Percentiles rank a stretch among this genome's conserved stretches.
Evolutionary conservation across 345 rosid species (phyloP).

Genomic region (Populus simonii): DNA sequence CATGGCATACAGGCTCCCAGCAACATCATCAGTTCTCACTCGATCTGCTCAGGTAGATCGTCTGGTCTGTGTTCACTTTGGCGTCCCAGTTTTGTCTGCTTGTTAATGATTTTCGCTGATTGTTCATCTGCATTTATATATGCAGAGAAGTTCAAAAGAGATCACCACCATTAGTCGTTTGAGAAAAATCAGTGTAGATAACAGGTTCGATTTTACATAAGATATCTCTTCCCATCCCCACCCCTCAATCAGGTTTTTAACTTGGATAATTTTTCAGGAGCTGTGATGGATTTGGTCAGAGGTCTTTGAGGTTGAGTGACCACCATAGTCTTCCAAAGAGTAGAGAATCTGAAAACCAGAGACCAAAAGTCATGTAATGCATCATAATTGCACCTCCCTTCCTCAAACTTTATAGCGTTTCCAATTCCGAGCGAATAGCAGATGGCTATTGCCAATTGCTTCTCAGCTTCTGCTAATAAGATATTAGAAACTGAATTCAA

Average conservation of each 20-base stretch:
- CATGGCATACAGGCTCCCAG: constrained; percentile 7
- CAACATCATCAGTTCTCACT: constrained; percentile 1
- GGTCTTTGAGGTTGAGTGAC: constrained; percentile 1
- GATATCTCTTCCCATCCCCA: not conserved
- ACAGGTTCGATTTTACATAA: constrained; percentile 12
- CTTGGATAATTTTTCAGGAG: constrained; percentile 1
- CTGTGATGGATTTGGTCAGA: constrained; percentile 5
- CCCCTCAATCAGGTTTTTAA: not conserved
- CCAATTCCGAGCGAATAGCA: not conserved
- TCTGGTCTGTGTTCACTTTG: not conserved
- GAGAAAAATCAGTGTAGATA: constrained; percentile 3
- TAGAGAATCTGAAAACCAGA: constrained; percentile 4
- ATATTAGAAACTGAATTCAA: not conserved
- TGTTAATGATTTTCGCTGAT: not conserved
- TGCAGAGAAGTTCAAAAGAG: constrained; percentile 17
- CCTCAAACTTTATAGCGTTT: not conserved
- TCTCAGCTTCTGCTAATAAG: not conserved
- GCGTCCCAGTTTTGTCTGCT: not conserved
- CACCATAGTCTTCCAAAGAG: not conserved
- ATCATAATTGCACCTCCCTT: not conserved
- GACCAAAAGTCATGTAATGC: constrained; percentile 7
- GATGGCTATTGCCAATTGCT: not conserved
- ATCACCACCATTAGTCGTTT: not conserved
- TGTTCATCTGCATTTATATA: not conserved
- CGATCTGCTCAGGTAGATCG: constrained; percentile 12